Evolutionary conservation across 164 flowering plant species (phyloP).

Genomic region (Nelumbo lutea): DNA sequence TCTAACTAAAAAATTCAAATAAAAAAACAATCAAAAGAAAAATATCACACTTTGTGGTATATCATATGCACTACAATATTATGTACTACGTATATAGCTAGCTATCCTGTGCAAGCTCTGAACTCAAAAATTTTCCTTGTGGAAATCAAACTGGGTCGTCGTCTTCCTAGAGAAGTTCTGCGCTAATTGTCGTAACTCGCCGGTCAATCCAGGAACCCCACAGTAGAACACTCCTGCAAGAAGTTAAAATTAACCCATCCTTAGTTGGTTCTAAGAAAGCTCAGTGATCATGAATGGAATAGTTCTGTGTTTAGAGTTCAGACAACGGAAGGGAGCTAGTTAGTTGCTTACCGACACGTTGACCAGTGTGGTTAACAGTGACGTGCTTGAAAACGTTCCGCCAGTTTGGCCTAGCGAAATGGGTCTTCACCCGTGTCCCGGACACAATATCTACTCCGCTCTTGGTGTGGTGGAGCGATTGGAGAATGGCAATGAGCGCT

Average conservation of each 20-base stretch:
- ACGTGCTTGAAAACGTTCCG: conserved; percentile 44
- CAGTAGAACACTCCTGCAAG: conserved; percentile 59
- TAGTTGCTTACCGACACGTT: conserved; percentile 43
- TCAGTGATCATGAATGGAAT: no score
- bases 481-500: conserved; percentile 41
- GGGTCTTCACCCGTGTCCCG: conserved; percentile 20
- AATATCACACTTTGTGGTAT: no score
- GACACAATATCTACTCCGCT: conserved; percentile 51
- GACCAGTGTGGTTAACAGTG: conserved; percentile 33
- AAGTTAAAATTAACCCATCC: background rate
- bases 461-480: conserved; percentile 53
- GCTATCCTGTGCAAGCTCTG: background rate
- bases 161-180: conserved; percentile 44
- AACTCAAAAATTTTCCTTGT: background rate
- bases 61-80: no score
- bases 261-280: no score
- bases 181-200: conserved; percentile 32
- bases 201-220: conserved; percentile 37
- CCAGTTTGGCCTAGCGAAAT: conserved; percentile 65
- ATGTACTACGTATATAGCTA: background rate
- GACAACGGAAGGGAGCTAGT: background rate
- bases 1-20: background rate
- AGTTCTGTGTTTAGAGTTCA: no score
- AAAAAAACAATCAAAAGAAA: background rate
- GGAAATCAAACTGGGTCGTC: conserved; percentile 55